Base-by-base conservation (phyloP, 345 rosid genomes). In the Salix koriyanagi region DNA sequence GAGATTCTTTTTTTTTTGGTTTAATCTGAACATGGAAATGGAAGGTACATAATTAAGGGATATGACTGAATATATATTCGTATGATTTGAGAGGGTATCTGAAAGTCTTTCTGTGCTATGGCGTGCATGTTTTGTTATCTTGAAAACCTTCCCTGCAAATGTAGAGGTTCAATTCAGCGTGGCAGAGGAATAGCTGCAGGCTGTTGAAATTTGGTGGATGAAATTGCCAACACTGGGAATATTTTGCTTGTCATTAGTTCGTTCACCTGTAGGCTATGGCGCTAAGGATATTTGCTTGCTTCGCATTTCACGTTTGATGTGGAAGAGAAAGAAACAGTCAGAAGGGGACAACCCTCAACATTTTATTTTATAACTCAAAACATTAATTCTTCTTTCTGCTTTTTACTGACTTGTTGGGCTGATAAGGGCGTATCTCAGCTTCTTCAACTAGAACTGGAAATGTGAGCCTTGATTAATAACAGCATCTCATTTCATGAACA, bases 401-500 rank as follows among this genome's bases (percentile, higher is more conserved):
- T 56, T 9, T 56, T 8, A 56, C n/a, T 56, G 62, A 56, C n/a
- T 9, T 9, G 62, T 23, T n/a, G n/a, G 28, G 62, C 14, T 56
- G 62, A 56, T n/a, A 13, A 56, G 62, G 23, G 2, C 26, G 62
- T 11, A 56, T 25, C 62, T 56, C 28, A 11, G 10, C 5, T 23
- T 13, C 28, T 56, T 56, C 62, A 56, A 56, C 62, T 56, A 4
- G 62, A 56, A 11, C 62, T n/a, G 28, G 62, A 56, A 56, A n/a
- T 10, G 14, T 56, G 25, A 56, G 26, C 23, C 23, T 11, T n/a
- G 62, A 21, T 56, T 56, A 56, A 56, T n/a, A 56, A n/a, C 62
- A 4, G 62, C n/a, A 23, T 9, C 62, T n/a, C 9, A n/a, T n/a
- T 56, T n/a, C 28, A 3, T 56, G 62, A 56, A 64, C 74, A 95